Base-by-base conservation (phyloP, 768 basidiomycete species). In the Tylopilus balloui region DNA sequence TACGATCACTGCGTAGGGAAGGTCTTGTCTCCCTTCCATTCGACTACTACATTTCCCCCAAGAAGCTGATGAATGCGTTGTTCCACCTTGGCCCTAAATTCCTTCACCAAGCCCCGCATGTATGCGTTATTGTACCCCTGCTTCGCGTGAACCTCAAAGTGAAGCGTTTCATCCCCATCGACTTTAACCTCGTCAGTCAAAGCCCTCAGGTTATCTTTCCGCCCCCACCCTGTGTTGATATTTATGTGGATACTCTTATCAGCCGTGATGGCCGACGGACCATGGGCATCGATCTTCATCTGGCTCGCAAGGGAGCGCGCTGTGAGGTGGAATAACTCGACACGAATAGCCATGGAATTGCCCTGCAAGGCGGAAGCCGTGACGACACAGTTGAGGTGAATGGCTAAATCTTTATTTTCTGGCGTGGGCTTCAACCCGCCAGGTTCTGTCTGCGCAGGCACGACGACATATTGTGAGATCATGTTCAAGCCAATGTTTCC, bases 11-110 rank as follows among this genome's bases (percentile, higher is more conserved):
- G 3, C 23, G 23, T 11, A 19, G 52, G 51, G 19, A 55, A 54
- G 9, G 13, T 42, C 42, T 44, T 55, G 37, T 55, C 54, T 21
- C 54, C 53, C 14, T 24, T 17, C 54, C 54, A 55, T 13, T 29
- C 37, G 23, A 50, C 24, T 6, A 4, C 9, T 2, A 55, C 29
- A 20, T 42, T 6, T 24, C 43, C 43, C n/a, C 47, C 53, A 14
- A 55, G 53, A 32, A 15, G 6, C 12, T 37, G 31, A 1, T 42
- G 42, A 5, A 55, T 45, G 28, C 45, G 32, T 1, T 4, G 20
- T 11, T 15, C n/a, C 28, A 50, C 53, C 17, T 41, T 55, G 3
- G 0, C 31, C 39, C 7, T 49, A 9, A 50, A 55, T 14, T 3
- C 8, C 36, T 45, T 49, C 35, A 42, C 39, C 43, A 54, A 37